phyloP scores from a whole-genome alignment of 768 basidiomycete species.

The Pleurotus eryngii region DNA sequence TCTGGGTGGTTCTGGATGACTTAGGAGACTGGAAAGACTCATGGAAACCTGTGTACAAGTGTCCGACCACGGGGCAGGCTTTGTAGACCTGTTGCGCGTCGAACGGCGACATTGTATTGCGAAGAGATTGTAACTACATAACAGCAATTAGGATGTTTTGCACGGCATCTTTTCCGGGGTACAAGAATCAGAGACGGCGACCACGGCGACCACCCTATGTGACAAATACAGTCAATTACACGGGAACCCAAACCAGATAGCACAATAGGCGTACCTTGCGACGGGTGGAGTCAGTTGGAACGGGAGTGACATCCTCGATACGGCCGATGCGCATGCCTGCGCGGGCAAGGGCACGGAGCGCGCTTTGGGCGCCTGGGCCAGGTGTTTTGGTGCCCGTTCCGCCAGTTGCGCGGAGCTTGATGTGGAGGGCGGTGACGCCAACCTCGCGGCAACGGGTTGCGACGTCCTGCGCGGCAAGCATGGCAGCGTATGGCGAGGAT shows the following conservation, averaged over 20 bases:
- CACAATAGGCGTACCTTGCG: slow-evolving; percentile 68
- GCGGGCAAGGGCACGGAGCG: slow-evolving; percentile 96
- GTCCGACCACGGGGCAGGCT: slow-evolving; percentile 79
- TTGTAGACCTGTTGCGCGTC: slow-evolving; percentile 76
- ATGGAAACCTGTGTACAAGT: slow-evolving; percentile 8
- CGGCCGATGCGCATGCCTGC: slow-evolving; percentile 97
- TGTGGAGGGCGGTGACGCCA: slow-evolving; percentile 96
- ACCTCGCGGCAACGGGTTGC: slow-evolving; percentile 96
- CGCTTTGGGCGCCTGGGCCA: slow-evolving; percentile 97
- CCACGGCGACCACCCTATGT: slow-evolving; percentile 95
- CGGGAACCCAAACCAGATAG: background rate
- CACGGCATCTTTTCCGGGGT: background rate
- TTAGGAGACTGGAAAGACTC: too few relatives aligned
- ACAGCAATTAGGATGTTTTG: slow-evolving; percentile 6
- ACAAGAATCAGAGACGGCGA: slow-evolving; percentile 76
- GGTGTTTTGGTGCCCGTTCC: slow-evolving; percentile 99
- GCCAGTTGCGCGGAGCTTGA: slow-evolving; percentile 98
- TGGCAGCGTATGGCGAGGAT: slow-evolving; percentile 95
- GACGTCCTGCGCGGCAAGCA: slow-evolving; percentile 98
- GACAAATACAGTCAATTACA: slow-evolving; percentile 3
- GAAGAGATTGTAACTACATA: slow-evolving; percentile 3
- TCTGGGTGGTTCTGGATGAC: too few relatives aligned
- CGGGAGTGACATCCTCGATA: slow-evolving; percentile 97
- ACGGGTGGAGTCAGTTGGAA: slow-evolving; percentile 95
- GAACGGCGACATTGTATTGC: slow-evolving; percentile 73